phyloP scores from a whole-genome alignment of 371 early-diverging fungal species.

The Mortierella sp. region DNA sequence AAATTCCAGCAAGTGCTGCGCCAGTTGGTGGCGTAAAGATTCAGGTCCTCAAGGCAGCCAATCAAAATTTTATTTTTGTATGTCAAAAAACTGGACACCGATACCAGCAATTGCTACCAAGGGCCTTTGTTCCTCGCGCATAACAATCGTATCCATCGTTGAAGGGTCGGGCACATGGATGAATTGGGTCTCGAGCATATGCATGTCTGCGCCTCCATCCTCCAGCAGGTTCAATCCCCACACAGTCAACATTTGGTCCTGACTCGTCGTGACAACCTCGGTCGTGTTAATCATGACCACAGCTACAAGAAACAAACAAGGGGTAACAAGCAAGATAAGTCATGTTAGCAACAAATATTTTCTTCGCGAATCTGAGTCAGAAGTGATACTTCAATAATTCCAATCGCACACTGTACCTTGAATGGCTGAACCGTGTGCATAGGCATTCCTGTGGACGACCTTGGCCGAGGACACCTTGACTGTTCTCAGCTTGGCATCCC shows the following conservation, averaged over 20 bases:
- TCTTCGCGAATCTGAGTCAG: not conserved
- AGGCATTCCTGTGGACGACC: slow-evolving; percentile 53
- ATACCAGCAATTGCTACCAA: slow-evolving; percentile 66
- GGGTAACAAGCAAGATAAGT: not conserved
- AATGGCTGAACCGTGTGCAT: slow-evolving; percentile 71
- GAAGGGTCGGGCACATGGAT: slow-evolving; percentile 76
- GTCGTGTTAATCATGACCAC: slow-evolving; percentile 57
- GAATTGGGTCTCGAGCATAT: slow-evolving; percentile 59
- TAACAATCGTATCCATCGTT: slow-evolving; percentile 61
- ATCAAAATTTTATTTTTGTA: not conserved
- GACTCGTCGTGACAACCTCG: slow-evolving; percentile 63
- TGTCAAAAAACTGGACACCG: slow-evolving; percentile 62
- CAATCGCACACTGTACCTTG: slow-evolving; percentile 56
- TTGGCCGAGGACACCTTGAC: slow-evolving; percentile 36
- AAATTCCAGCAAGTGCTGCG: slow-evolving; percentile 4
- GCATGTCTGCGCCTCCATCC: slow-evolving; percentile 38
- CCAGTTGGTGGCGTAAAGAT: slow-evolving; percentile 27
- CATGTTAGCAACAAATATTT: not conserved
- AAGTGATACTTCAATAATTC: not conserved
- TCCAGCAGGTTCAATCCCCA: slow-evolving; percentile 59
- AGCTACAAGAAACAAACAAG: slow-evolving; percentile 39
- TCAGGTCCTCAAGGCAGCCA: not conserved
- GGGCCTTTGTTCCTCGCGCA: slow-evolving; percentile 28
- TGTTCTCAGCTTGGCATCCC: slow-evolving; percentile 20
- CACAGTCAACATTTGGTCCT: slow-evolving; percentile 69